Evolutionary conservation across 2,329 filamentous ascomycete species (phyloP), one percentile per base, ranked within the genome.

Genomic region (Saccharata proteae): DNA sequence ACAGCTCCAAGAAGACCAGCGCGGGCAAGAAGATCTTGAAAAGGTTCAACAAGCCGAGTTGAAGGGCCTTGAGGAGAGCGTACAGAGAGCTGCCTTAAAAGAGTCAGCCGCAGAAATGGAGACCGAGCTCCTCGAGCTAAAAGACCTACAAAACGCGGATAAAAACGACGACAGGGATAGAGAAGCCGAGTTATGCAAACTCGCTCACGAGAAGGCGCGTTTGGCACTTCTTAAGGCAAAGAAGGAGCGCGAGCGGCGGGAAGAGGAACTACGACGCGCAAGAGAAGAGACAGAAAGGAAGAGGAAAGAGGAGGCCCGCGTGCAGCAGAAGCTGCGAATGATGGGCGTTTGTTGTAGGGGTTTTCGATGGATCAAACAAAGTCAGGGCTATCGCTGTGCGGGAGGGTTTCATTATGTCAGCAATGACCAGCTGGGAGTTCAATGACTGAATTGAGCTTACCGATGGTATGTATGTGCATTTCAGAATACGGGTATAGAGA

Each of bases 361-460:
- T 0, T 83, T 28, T 43, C 32, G 35, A 0, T 84, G 78, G 78
- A 71, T 78, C 16, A 71, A 68, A 41, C 65, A 76, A 43, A 23
- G 2, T 2, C 45, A 43, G 1, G 77, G 77, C 0, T 83, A 72
- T 49, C 50, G 74, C 4, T 82, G 78, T 53, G 62, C 63, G 0
- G 77, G 67, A 0, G 77, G 77, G 0, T 45, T 44, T 2, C 77
- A 82, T 52, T 78, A 45, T 35, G 51, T 75, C 12, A 44, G 43
- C 3, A 54, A 71, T 43, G 46, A 20, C 6, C 26, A 36, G 19
- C 18, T 50, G 13, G 12, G 19, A 7, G n/a, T 21, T 7, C n/a
- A 21, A 21, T 21, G 19, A 21, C 19, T n/a, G n/a, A n/a, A n/a
- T n/a, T n/a, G n/a, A n/a, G n/a, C n/a, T n/a, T n/a, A n/a, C n/a